Evolutionary conservation across 2,329 filamentous ascomycete species (phyloP), one percentile per base, ranked within the genome.

Genomic region (Decorospora gaudefroyi): DNA sequence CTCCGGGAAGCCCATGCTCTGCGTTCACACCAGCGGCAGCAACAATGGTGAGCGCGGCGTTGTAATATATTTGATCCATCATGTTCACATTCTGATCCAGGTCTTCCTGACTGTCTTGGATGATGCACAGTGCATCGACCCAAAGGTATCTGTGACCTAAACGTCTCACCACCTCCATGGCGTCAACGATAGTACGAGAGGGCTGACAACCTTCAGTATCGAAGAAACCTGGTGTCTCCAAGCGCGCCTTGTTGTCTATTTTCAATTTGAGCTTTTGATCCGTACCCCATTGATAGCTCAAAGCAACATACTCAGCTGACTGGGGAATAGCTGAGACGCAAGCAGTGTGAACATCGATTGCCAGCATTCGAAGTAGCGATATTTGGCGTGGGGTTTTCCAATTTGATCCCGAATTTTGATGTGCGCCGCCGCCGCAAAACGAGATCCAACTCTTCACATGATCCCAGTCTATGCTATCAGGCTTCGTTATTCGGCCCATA

Each of bases 61-160:
- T n/a, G 15, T 18, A 21, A 25, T 27, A 42, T 8, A 42, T 35
- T 6, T 21, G 16, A 16, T 29, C 17, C 31, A 42, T 42, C 6
- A 13, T n/a, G 11, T 23, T 15, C 7, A 40, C 13, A 9, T 32
- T 31, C 7, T 8, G 9, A 2, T 23, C 8, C n/a, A 31, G 27
- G 6, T 25, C 37, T 12, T 31, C 22, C 5, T 8, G 6, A n/a
- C 30, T 17, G 13, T 40, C 37, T 25, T 40, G 37, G 16, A 40
- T 23, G 18, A 40, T 40, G 10, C 37, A 40, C 11, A 33, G 19
- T 11, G 25, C 19, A 25, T 40, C 37, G 4, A 32, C 37, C 37
- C 28, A 40, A 26, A 40, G 37, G 22, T 40, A 40, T 13, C 12
- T 25, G 10, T 25, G 11, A 3, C 37, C 28, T 4, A 40, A 6